Evolutionary conservation across 1,284 basidiomycete species (phyloP).

Genomic region (Chiua sp.): DNA sequence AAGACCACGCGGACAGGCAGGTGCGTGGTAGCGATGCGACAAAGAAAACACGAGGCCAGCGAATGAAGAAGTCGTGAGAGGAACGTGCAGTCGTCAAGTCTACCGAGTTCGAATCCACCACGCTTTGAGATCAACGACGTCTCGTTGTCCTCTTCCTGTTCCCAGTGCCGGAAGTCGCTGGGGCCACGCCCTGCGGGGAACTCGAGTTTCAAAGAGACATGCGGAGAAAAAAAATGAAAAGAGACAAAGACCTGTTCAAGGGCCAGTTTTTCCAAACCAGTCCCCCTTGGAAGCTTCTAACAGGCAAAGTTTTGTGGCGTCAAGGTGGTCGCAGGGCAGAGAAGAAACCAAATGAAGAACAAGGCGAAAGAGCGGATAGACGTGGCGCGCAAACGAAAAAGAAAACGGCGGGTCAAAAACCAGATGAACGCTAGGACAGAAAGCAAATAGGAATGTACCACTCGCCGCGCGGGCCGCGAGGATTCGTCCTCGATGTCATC

Average conservation of each 20-base stretch:
- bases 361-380: too few relatives aligned
- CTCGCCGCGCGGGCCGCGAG: slow-evolving; percentile 33
- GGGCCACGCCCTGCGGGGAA: slow-evolving; percentile 6
- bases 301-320: neutral
- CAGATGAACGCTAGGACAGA: neutral
- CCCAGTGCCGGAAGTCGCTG: neutral
- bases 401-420: slow-evolving; percentile 3
- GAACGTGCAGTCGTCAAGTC: too few relatives aligned
- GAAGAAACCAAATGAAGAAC: too few relatives aligned
- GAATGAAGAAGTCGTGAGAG: too few relatives aligned
- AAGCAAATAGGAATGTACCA: slow-evolving; percentile 21
- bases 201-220: slow-evolving; percentile 1
- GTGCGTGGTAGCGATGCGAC: too few relatives aligned
- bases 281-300: slow-evolving; percentile 31
- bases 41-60: too few relatives aligned
- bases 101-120: too few relatives aligned
- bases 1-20: too few relatives aligned
- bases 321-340: neutral
- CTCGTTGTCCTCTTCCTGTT: slow-evolving; percentile 29
- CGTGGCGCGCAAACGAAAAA: neutral
- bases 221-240: neutral
- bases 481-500: slow-evolving; percentile 23
- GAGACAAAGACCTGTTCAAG: slow-evolving; percentile 30
- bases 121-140: slow-evolving; percentile 27
- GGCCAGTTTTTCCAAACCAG: slow-evolving; percentile 14